Evolutionary conservation across 2,329 filamentous ascomycete genomes (phyloP).

Genomic region (Curvularia sp.): DNA sequence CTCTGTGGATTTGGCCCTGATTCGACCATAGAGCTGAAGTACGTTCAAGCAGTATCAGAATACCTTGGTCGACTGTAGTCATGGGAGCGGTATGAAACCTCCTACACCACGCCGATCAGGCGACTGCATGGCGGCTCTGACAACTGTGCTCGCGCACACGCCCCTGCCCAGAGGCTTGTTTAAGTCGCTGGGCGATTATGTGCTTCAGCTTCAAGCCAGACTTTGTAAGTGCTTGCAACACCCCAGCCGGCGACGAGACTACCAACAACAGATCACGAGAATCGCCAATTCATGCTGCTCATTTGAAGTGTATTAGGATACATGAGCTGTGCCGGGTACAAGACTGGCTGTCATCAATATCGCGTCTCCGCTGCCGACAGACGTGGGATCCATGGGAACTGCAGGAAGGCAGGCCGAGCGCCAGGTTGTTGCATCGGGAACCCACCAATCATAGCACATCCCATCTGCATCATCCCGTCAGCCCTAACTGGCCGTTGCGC

Average conservation of each 20-base stretch:
- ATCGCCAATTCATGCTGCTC: background rate
- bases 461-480: conserved; percentile 24
- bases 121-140: background rate
- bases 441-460: conserved; percentile 24
- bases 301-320: background rate
- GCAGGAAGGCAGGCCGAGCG: conserved; percentile 27
- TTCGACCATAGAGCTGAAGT: background rate
- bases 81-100: conserved; percentile 10
- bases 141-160: conserved; percentile 4
- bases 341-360: conserved; percentile 4
- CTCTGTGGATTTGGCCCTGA: background rate
- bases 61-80: conserved; percentile 4
- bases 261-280: background rate
- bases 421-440: conserved; percentile 29
- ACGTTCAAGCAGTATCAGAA: conserved; percentile 3
- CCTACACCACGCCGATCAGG: conserved; percentile 14
- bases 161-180: background rate
- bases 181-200: background rate
- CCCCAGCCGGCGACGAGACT: background rate
- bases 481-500: conserved; percentile 22
- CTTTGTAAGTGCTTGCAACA: conserved; percentile 2
- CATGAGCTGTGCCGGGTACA: background rate
- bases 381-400: conserved; percentile 14
- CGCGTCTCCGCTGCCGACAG: conserved; percentile 4
- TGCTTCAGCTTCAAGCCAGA: background rate